These are phyloP conservation scores for Iris pallida DNA, from an alignment of 116 monocot genomes.

Conservation along the genomic window DNA sequence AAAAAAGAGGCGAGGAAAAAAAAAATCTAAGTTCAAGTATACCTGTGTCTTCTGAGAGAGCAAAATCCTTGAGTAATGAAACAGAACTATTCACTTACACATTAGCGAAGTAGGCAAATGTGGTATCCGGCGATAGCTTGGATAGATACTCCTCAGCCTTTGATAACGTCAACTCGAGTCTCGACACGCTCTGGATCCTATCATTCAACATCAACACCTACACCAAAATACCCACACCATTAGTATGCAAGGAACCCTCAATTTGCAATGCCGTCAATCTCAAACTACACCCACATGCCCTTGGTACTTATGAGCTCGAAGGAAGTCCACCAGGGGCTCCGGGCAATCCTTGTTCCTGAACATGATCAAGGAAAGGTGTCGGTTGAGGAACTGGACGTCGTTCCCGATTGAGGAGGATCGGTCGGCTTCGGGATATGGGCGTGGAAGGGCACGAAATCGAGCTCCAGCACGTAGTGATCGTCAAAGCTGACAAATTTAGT, in stretches of 20 bases:
- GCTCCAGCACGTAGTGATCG: conserved; percentile 60
- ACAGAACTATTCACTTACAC: conserved; percentile 23
- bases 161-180: conserved; percentile 62
- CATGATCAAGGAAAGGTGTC: conserved; percentile 86
- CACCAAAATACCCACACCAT: not conserved
- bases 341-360: conserved; percentile 78
- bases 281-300: conserved; percentile 62
- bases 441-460: conserved; percentile 94
- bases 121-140: conserved; percentile 53
- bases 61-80: too few species aligned
- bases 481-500: conserved; percentile 24
- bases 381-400: conserved; percentile 91
- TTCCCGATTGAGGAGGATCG: conserved; percentile 90
- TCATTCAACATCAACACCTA: conserved; percentile 96
- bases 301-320: conserved; percentile 69
- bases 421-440: conserved; percentile 52
- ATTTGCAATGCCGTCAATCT: not conserved
- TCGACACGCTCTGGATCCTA: conserved; percentile 61
- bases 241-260: not conserved
- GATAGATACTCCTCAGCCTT: conserved; percentile 77
- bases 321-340: conserved; percentile 82
- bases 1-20: too few species aligned
- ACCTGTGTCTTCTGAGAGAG: too few species aligned
- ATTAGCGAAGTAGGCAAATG: conserved; percentile 71
- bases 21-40: too few species aligned